Evolutionary conservation across 2,329 filamentous ascomycete species (phyloP).

Genomic region (Cadophora gregata): DNA sequence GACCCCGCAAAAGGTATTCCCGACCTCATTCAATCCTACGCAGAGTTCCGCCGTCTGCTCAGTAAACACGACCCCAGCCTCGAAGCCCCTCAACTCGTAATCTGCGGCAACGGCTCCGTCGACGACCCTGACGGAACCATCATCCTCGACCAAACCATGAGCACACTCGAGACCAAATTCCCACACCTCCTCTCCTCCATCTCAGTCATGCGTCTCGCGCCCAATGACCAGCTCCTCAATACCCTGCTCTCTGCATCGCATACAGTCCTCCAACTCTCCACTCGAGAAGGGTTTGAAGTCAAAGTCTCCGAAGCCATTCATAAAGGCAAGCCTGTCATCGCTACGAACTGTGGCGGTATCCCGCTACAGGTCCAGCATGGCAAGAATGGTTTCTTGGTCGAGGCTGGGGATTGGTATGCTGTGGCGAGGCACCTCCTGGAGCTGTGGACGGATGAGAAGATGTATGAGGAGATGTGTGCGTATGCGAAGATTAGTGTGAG

Average conservation of each 20-base stretch:
- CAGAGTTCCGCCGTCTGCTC: constrained; percentile 69
- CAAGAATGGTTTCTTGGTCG: constrained; percentile 76
- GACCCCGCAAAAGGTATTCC: constrained; percentile 84
- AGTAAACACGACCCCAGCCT: constrained; percentile 55
- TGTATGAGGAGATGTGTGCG: constrained; percentile 70
- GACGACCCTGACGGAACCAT: constrained; percentile 77
- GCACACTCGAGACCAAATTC: constrained; percentile 68
- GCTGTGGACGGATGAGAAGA: constrained; percentile 67
- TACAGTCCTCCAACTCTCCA: constrained; percentile 79
- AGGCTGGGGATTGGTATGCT: constrained; percentile 70
- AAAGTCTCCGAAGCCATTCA: constrained; percentile 86
- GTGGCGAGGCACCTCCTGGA: constrained; percentile 71
- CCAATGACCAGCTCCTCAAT: constrained; percentile 82
- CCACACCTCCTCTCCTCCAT: constrained; percentile 68
- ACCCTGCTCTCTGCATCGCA: constrained; percentile 74
- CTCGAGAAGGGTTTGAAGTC: constrained; percentile 83
- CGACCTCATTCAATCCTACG: constrained; percentile 77
- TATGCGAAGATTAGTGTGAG: constrained; percentile 72
- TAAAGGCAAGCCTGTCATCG: constrained; percentile 79
- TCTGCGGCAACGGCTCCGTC: constrained; percentile 80
- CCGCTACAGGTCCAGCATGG: constrained; percentile 76
- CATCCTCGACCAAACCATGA: constrained; percentile 75
- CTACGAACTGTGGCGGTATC: constrained; percentile 78
- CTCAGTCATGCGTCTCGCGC: constrained; percentile 77
- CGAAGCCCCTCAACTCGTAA: constrained; percentile 72